A percentile compares a stretch with the other conserved stretches of the same genome.
Conservation (phyloP, 441 rosid species). For the Euphorbia celastroides region DNA sequence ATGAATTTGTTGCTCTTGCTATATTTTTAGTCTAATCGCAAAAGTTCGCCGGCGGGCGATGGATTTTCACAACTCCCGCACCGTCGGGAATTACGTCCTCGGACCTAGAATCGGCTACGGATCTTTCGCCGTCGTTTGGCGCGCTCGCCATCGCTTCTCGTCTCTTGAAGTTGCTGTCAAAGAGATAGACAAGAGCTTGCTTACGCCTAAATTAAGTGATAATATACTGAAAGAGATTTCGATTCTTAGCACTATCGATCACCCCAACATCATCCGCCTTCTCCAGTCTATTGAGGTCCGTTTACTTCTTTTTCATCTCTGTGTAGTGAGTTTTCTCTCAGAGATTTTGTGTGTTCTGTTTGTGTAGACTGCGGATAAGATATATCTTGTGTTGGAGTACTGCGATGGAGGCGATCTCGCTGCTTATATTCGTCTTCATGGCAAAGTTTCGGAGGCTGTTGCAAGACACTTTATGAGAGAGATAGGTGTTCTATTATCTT, state of each 20-base stretch:
- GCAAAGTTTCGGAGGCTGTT: conserved; percentile 59
- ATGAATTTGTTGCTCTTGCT: neutral
- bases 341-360: conserved; percentile 5
- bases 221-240: conserved; percentile 70
- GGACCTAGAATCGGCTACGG: conserved; percentile 73
- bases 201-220: conserved; percentile 59
- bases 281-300: conserved; percentile 60
- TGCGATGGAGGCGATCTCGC: conserved; percentile 90
- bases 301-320: neutral
- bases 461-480: conserved; percentile 79
- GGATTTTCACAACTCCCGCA: conserved; percentile 36
- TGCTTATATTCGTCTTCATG: conserved; percentile 50
- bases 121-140: conserved; percentile 77
- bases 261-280: conserved; percentile 71
- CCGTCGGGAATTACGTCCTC: conserved; percentile 60
- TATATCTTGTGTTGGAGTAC: conserved; percentile 77
- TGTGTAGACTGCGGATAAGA: conserved; percentile 51
- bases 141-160: conserved; percentile 42
- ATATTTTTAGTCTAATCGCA: neutral
- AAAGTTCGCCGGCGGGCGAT: conserved; percentile 17
- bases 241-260: conserved; percentile 68
- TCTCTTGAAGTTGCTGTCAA: conserved; percentile 63
- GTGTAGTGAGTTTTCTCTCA: neutral
- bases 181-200: conserved; percentile 66
- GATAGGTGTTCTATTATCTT: conserved; percentile 40